Evolutionary conservation across 2,329 filamentous ascomycete species (phyloP).

Genomic region (Pseudogymnoascus sp.): DNA sequence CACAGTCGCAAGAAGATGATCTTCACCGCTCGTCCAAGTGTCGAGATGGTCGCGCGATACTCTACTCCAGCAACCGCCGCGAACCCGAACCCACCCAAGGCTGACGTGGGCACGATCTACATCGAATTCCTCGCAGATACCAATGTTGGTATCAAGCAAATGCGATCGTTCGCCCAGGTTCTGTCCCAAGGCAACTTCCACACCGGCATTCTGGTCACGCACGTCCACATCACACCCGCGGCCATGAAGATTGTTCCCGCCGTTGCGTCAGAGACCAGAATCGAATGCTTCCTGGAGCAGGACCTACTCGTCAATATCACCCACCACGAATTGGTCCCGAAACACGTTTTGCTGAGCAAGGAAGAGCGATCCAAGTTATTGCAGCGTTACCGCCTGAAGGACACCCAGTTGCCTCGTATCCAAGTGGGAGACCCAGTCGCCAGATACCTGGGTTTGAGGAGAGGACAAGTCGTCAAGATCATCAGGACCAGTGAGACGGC

Average conservation of each 20-base stretch:
- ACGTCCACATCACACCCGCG: slow-evolving; percentile 73
- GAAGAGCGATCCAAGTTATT: slow-evolving; percentile 85
- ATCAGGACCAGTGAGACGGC: slow-evolving; percentile 93
- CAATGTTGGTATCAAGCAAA: slow-evolving; percentile 81
- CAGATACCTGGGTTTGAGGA: slow-evolving; percentile 80
- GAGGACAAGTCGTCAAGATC: slow-evolving; percentile 96
- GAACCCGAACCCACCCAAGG: slow-evolving; percentile 60
- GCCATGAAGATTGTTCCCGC: slow-evolving; percentile 80
- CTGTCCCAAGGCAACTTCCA: slow-evolving; percentile 74
- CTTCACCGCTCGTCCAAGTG: slow-evolving; percentile 80
- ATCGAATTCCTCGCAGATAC: slow-evolving; percentile 82
- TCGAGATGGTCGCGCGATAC: slow-evolving; percentile 78
- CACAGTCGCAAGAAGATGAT: slow-evolving; percentile 72
- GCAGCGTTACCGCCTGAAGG: slow-evolving; percentile 88
- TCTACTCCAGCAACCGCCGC: slow-evolving; percentile 61
- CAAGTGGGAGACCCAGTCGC: slow-evolving; percentile 88
- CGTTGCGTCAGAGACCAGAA: slow-evolving; percentile 66
- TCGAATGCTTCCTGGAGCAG: slow-evolving; percentile 93
- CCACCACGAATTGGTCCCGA: slow-evolving; percentile 91
- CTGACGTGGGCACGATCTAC: slow-evolving; percentile 82
- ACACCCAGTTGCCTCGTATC: slow-evolving; percentile 92
- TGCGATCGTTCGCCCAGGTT: slow-evolving; percentile 81
- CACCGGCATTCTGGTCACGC: slow-evolving; percentile 84
- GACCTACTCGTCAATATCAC: slow-evolving; percentile 98
- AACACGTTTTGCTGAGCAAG: slow-evolving; percentile 80